Conservation (phyloP, 768 basidiomycete species). For the Lactifluus pinguis region DNA sequence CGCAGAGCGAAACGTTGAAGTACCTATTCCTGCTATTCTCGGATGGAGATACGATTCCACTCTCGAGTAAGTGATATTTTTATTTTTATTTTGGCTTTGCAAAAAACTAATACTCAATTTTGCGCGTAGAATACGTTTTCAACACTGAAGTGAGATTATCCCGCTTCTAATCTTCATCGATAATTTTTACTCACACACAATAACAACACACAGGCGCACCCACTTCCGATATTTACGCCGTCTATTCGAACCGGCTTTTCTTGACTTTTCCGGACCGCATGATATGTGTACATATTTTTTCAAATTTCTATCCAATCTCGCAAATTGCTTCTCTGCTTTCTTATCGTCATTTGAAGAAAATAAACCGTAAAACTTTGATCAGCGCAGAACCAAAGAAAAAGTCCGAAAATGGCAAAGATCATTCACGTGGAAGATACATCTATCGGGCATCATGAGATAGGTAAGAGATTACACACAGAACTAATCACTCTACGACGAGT, state of each 20-base stretch:
- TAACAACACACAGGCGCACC: slow-evolving; percentile 55
- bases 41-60: slow-evolving; percentile 58
- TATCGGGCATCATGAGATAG: slow-evolving; percentile 5
- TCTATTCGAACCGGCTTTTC: slow-evolving; percentile 40
- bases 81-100: background rate
- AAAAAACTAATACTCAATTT: slow-evolving; percentile 10
- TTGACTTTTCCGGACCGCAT: slow-evolving; percentile 20
- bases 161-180: background rate
- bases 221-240: slow-evolving; percentile 60
- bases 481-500: background rate
- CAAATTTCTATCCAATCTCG: background rate
- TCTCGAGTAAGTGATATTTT: slow-evolving; percentile 46
- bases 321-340: background rate
- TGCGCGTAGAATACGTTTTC: slow-evolving; percentile 64
- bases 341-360: background rate
- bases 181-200: background rate
- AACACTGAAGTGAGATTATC: slow-evolving; percentile 67
- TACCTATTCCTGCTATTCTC: slow-evolving; percentile 86
- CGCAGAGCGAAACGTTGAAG: slow-evolving; percentile 80
- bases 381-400: no score
- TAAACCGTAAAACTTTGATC: background rate
- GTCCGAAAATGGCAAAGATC: background rate
- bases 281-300: slow-evolving; percentile 3
- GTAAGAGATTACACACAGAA: slow-evolving; percentile 2
- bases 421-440: slow-evolving; percentile 4